Conservation (phyloP, 2,329 filamentous ascomycete genomes). For the Calonectria crousiana region DNA sequence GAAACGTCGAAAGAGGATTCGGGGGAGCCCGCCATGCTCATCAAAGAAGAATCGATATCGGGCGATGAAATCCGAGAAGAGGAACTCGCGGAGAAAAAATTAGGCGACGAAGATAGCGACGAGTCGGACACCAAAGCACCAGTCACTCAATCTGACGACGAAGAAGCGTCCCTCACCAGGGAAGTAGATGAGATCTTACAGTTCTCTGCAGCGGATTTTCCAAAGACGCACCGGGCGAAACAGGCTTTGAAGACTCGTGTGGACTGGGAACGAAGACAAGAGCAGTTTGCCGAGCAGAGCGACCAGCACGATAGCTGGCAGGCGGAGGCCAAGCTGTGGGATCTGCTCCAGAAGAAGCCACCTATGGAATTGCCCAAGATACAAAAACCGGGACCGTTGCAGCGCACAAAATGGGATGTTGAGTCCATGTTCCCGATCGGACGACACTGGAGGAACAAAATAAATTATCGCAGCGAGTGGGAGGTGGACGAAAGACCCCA, state of each 20-base stretch:
- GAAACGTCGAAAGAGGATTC: constrained; percentile 20
- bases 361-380: constrained; percentile 49
- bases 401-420: constrained; percentile 47
- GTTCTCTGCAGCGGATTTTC: constrained; percentile 56
- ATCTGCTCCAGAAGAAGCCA: constrained; percentile 54
- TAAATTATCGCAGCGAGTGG: constrained; percentile 57
- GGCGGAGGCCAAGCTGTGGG: constrained; percentile 62
- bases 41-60: background rate
- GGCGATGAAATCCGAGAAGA: background rate
- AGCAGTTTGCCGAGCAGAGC: constrained; percentile 56
- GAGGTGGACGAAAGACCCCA: constrained; percentile 43
- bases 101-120: constrained; percentile 28
- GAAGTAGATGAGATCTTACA: constrained; percentile 59
- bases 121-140: constrained; percentile 34
- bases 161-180: constrained; percentile 45
- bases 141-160: constrained; percentile 35
- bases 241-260: constrained; percentile 54
- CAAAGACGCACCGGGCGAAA: constrained; percentile 51
- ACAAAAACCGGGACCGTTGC: constrained; percentile 44
- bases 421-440: constrained; percentile 53
- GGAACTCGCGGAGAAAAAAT: background rate
- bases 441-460: constrained; percentile 54
- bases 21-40: background rate
- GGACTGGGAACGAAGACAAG: constrained; percentile 55
- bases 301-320: constrained; percentile 55